These are phyloP conservation scores for Flueggea neowawraea DNA, from an alignment of 441 rosid species.

Conservation along the genomic window DNA sequence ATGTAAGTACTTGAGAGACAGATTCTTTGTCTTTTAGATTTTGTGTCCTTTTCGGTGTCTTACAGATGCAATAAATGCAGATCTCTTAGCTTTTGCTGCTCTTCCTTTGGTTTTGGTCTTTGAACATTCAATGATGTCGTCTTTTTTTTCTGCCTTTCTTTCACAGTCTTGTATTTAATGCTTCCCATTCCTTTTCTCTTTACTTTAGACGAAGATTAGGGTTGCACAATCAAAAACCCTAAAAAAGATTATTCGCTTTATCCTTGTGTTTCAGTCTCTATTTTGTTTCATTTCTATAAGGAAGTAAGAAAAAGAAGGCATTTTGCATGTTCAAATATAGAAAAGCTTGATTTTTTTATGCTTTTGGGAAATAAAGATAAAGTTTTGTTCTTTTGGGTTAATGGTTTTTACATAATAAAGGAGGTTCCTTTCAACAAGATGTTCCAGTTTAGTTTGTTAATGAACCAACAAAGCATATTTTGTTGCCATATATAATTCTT, in stretches of 20 bases:
- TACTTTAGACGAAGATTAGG: no score
- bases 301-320: constrained; percentile 20
- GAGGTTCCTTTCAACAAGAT: not conserved
- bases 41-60: constrained; percentile 12
- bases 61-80: constrained; percentile 48
- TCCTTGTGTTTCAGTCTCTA: no score
- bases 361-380: not conserved
- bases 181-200: constrained; percentile 5
- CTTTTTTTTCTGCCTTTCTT: constrained; percentile 1
- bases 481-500: not conserved
- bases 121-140: constrained; percentile 8
- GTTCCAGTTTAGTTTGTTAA: not conserved
- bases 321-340: not conserved
- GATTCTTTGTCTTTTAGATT: constrained; percentile 3
- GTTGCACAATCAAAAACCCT: not conserved
- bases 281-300: not conserved
- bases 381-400: not conserved
- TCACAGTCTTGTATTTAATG: constrained; percentile 28
- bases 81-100: constrained; percentile 20
- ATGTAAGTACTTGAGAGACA: not conserved
- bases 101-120: constrained; percentile 7
- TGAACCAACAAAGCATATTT: no score
- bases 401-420: no score
- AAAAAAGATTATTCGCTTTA: not conserved
- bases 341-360: not conserved